phyloP scores from a whole-genome alignment of 176 grass and related monocot species.

The Oropetium thomaeum region DNA sequence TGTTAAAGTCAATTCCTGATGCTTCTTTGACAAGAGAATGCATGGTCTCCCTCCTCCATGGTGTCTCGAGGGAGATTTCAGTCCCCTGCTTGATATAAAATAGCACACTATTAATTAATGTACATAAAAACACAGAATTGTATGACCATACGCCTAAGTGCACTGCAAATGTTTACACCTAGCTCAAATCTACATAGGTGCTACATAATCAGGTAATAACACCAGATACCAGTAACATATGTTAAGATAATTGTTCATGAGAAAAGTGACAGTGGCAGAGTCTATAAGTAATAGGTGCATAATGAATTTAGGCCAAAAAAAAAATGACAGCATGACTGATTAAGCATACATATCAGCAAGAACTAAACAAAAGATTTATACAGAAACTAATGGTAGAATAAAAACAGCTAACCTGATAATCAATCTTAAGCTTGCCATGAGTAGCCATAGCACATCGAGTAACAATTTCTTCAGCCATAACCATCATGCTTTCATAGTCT shows the following conservation, averaged over 20 bases:
- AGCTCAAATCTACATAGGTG: not conserved
- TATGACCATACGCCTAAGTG: not conserved
- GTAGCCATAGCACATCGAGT: constrained; percentile 77
- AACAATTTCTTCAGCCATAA: constrained; percentile 91
- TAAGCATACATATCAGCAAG: not conserved
- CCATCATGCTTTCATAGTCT: constrained; percentile 99
- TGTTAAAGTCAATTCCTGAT: constrained; percentile 78
- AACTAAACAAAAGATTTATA: constrained; percentile 25
- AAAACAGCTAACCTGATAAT: constrained; percentile 72
- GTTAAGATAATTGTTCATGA: constrained; percentile 9
- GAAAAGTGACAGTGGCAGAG: not conserved
- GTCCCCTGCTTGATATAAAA: constrained; percentile 66
- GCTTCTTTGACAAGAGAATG: constrained; percentile 95
- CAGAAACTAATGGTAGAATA: constrained; percentile 12
- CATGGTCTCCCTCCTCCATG: constrained; percentile 97
- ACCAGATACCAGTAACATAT: constrained; percentile 12
- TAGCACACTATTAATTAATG: not conserved
- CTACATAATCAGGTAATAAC: constrained; percentile 2
- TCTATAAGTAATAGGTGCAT: not conserved
- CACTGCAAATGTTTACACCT: not conserved
- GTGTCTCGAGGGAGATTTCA: constrained; percentile 81
- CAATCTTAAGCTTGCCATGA: constrained; percentile 74
- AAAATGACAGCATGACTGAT: not conserved
- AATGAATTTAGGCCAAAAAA: constrained; percentile 3
- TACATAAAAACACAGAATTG: constrained; percentile 4